Evolutionary conservation across 2,329 filamentous ascomycete species (phyloP).

Genomic region (Alternaria ethzedia): DNA sequence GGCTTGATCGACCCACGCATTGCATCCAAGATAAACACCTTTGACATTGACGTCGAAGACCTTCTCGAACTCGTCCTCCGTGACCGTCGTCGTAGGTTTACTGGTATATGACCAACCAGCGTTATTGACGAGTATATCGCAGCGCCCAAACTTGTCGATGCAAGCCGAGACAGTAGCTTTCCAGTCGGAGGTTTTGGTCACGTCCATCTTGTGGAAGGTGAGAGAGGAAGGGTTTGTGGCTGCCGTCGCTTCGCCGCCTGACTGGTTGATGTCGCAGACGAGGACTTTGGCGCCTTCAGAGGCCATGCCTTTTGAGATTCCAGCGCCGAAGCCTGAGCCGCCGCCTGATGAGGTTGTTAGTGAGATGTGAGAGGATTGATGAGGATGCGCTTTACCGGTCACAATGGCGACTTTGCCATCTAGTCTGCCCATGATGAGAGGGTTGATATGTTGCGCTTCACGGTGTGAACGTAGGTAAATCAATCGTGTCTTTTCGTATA

Average conservation of each 20-base stretch:
- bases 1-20: constrained; percentile 67
- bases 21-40: constrained; percentile 66
- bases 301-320: constrained; percentile 65
- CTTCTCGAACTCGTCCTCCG: constrained; percentile 69
- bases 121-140: constrained; percentile 68
- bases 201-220: constrained; percentile 55
- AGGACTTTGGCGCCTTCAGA: constrained; percentile 67
- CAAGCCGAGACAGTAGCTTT: constrained; percentile 61
- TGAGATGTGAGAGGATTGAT: background rate
- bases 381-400: constrained; percentile 51
- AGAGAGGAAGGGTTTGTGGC: constrained; percentile 48
- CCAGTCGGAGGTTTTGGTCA: constrained; percentile 60
- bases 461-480: background rate
- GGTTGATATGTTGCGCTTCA: background rate
- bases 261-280: constrained; percentile 66
- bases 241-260: constrained; percentile 59
- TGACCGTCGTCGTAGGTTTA: constrained; percentile 66
- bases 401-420: constrained; percentile 64
- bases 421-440: constrained; percentile 50
- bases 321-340: constrained; percentile 69
- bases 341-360: constrained; percentile 52
- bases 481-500: background rate
- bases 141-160: constrained; percentile 59
- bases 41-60: constrained; percentile 74
- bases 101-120: constrained; percentile 63